phyloP scores from a whole-genome alignment of 108 stramenopile genomes.

The Cyclotella atomus region DNA sequence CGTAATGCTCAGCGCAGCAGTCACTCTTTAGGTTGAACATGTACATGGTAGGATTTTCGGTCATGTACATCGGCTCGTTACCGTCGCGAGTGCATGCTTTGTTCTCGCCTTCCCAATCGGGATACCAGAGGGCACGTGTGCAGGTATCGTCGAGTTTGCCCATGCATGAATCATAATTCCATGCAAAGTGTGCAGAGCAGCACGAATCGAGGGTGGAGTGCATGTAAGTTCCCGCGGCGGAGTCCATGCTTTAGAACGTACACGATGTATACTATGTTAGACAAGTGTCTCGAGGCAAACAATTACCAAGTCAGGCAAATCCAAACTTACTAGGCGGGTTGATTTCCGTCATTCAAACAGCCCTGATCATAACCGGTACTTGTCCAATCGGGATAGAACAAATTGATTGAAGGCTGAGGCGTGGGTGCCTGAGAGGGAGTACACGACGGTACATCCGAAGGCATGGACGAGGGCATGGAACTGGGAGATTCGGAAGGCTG shows the following conservation, averaged over 20 bases:
- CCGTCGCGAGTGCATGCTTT: neutral
- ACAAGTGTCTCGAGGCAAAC: no score
- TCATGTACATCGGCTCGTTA: slow-evolving; percentile 8
- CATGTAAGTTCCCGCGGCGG: neutral
- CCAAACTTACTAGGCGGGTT: neutral
- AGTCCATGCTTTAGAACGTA: no score
- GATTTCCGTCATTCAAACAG: slow-evolving; percentile 1
- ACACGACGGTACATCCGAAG: neutral
- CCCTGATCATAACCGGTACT: neutral
- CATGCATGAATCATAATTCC: neutral
- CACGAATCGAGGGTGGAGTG: neutral
- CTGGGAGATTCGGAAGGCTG: no score
- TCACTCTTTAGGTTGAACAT: neutral
- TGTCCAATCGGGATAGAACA: slow-evolving; percentile 18
- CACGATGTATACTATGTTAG: no score
- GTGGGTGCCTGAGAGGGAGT: neutral
- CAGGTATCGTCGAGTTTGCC: neutral
- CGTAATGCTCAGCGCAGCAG: slow-evolving; percentile 7
- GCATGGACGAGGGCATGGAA: no score
- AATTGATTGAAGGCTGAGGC: slow-evolving; percentile 1
- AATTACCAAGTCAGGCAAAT: no score
- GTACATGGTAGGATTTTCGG: neutral
- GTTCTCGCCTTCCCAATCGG: slow-evolving; percentile 14
- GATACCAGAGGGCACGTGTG: neutral
- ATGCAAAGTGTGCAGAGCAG: neutral